Percentiles rank a stretch among this genome's conserved stretches.
Evolutionary conservation across 2,329 filamentous ascomycete species (phyloP).

Genomic region (Diaporthe sp.): DNA sequence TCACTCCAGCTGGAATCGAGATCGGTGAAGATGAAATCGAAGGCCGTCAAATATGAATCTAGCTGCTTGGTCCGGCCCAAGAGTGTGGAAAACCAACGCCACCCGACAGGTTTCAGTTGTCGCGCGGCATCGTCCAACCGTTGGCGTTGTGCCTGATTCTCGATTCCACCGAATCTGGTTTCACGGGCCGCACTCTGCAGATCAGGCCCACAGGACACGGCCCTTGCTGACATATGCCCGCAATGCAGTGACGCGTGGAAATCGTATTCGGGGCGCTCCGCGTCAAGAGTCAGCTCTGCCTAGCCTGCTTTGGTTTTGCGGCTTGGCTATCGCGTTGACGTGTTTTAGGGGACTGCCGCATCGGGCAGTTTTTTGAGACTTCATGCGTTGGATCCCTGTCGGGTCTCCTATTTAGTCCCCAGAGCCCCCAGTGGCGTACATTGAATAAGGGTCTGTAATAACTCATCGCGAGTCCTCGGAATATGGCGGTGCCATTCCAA

Average conservation of each 20-base stretch:
- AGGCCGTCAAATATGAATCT: background rate
- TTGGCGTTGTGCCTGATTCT: background rate
- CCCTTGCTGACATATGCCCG: background rate
- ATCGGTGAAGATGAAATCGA: background rate
- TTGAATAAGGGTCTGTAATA: too few relatives aligned
- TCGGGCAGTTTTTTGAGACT: slow-evolving; percentile 5
- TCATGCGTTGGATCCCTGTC: background rate
- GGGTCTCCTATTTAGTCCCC: background rate
- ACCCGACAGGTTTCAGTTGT: background rate
- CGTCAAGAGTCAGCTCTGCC: background rate
- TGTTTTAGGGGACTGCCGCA: background rate
- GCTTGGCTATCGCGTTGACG: background rate
- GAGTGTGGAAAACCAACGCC: background rate
- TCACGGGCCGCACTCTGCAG: background rate
- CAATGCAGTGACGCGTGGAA: background rate
- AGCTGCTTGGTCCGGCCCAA: background rate
- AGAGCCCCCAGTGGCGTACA: background rate
- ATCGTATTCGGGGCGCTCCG: slow-evolving; percentile 7
- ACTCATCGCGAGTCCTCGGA: too few relatives aligned
- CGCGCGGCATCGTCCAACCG: background rate
- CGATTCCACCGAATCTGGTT: background rate
- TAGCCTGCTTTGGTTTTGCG: background rate
- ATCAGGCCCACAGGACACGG: background rate
- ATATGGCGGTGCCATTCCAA: background rate
- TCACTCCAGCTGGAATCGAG: background rate